phyloP scores from a whole-genome alignment of 306 rosid species.

The Cucumis hystrix region DNA sequence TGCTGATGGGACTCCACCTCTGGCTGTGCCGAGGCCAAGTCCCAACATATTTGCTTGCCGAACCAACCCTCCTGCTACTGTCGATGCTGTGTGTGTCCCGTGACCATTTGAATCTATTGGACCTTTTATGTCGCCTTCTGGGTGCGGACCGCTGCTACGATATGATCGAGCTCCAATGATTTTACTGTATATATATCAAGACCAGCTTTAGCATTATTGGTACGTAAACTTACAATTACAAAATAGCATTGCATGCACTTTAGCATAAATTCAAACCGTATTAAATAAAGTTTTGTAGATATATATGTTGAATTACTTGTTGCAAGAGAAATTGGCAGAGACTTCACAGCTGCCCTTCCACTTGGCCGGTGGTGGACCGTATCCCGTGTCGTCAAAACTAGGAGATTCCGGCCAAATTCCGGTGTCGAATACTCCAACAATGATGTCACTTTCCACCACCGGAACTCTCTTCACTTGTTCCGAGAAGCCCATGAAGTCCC shows the following conservation, averaged over 20 bases:
- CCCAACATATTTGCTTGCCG: slow-evolving; percentile 3
- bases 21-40: slow-evolving; percentile 7
- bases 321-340: slow-evolving; percentile 19
- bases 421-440: slow-evolving; percentile 14
- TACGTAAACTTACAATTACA: too few relatives aligned
- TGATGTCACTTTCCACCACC: slow-evolving; percentile 1
- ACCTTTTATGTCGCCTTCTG: background rate
- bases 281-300: too few relatives aligned
- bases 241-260: too few relatives aligned
- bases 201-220: too few relatives aligned
- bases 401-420: slow-evolving; percentile 19
- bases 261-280: too few relatives aligned
- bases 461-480: background rate
- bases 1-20: slow-evolving; percentile 13
- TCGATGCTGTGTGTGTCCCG: slow-evolving; percentile 17
- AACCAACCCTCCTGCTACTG: slow-evolving; percentile 7
- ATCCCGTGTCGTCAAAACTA: slow-evolving; percentile 13
- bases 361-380: slow-evolving; percentile 13
- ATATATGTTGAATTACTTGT: slow-evolving; percentile 6
- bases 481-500: slow-evolving; percentile 20
- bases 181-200: background rate
- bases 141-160: background rate
- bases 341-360: slow-evolving; percentile 15
- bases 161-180: slow-evolving; percentile 8
- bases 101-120: slow-evolving; percentile 3